phyloP scores from a whole-genome alignment of 208 protist species.

The Trypanosoma brucei region DNA sequence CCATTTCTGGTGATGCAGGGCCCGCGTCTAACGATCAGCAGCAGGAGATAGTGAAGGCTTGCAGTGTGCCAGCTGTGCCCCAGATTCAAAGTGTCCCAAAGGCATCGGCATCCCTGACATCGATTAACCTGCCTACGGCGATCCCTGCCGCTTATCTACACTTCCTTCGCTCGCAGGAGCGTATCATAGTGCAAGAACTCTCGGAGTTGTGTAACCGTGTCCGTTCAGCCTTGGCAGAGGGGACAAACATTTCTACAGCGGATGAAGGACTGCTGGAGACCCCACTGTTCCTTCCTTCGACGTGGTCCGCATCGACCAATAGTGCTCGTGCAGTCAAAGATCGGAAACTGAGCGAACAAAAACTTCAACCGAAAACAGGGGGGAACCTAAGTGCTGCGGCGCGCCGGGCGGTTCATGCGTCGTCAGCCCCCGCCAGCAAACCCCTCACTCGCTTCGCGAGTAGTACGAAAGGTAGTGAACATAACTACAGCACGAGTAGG shows the following conservation, averaged over 20 bases:
- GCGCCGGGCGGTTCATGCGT: not conserved
- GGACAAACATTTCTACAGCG: not conserved
- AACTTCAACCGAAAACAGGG: not conserved
- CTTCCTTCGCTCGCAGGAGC: conserved; percentile 16
- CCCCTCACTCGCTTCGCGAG: not conserved
- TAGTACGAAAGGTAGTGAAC: not conserved
- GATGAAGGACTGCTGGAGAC: conserved; percentile 18
- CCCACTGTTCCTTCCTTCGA: conserved; percentile 20
- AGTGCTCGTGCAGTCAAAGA: not conserved
- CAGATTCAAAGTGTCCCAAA: not conserved
- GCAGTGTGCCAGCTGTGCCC: not conserved
- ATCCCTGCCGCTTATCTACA: conserved; percentile 10
- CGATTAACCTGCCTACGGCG: not conserved
- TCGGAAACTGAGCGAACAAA: not conserved
- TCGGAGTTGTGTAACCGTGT: conserved; percentile 9
- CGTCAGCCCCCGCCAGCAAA: not conserved
- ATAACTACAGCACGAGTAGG: not conserved
- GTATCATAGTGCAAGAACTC: conserved; percentile 21
- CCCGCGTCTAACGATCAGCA: not conserved
- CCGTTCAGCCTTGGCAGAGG: conserved; percentile 7
- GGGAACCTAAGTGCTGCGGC: not conserved
- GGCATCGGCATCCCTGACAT: not conserved
- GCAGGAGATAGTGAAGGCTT: not conserved
- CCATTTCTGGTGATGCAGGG: not conserved
- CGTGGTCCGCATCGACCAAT: not conserved